Evolutionary conservation across 805 yeast genomes (phyloP), one percentile per base, ranked within the genome.

Genomic region (Isabelozyma pseudorhagii): DNA sequence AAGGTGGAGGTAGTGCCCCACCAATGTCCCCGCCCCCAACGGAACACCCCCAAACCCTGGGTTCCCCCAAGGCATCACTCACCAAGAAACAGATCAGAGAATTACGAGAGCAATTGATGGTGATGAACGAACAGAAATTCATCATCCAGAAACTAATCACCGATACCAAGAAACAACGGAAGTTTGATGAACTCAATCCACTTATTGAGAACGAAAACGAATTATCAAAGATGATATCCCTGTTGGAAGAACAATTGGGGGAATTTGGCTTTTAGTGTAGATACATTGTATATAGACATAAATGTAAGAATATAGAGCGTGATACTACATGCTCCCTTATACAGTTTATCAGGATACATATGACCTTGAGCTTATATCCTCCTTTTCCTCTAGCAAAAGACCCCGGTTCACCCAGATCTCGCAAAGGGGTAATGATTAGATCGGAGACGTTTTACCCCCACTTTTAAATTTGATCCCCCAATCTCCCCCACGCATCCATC

Each of bases 101-200:
- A 45, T 67, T 75, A 27, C 68, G 94, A 43, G 93, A 90, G 55
- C 85, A 86, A 54, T 68, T 92, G 50, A 87, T 92, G 86, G 97
- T 93, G 9, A 68, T 90, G 60, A 85, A 85, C 52, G 98, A 92
- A 62, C 98, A 92, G 59, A 75, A 77, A 56, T 92, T 80, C 56
- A 66, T 93, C 52, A 83, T 93, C 3, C 80, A 82, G 50, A 76
- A 81, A 13, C 80, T 85, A 79, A 78, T 88, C 27, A 73, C 75
- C 2, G 81, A 77, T 11, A 81, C 85, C 38, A 87, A 84, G 51
- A 77, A 75, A 54, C 82, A 79, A 46, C 69, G 97, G 42, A 81
- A 82, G 54, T 89, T 89, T 60, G 97, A 91, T 50, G 97, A 89
- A 61, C 67, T 89, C 41, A 71, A 69, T 9, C 76, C 87, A 0